Percentiles rank a stretch among this genome's conserved stretches.
Conservation (phyloP, 805 yeast genomes). For the Starmerella apis region DNA sequence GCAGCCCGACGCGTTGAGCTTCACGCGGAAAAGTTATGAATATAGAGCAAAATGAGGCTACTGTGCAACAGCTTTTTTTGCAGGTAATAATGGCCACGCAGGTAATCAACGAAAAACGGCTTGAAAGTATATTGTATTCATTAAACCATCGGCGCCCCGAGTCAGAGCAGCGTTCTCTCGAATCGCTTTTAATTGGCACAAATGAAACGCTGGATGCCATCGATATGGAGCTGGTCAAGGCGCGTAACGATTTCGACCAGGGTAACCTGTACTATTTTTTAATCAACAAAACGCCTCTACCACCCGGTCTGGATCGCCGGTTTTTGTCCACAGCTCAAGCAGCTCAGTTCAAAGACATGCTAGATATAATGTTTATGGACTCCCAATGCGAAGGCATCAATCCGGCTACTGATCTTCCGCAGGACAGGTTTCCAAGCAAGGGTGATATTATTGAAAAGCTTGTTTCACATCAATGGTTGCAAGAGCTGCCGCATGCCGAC, state of each 20-base stretch:
- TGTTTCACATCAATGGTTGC: neutral
- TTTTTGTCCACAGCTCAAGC: slow-evolving; percentile 7
- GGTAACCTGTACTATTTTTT: slow-evolving; percentile 11
- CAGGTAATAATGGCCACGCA: slow-evolving; percentile 10
- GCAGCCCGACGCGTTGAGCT: too few relatives aligned
- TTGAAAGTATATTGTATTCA: neutral
- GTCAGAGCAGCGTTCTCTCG: neutral
- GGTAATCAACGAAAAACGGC: neutral
- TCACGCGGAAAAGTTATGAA: too few relatives aligned
- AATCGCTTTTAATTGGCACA: neutral
- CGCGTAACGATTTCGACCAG: slow-evolving; percentile 15
- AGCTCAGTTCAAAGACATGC: slow-evolving; percentile 17
- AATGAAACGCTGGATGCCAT: slow-evolving; percentile 10
- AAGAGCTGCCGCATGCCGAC: neutral
- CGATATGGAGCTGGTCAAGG: slow-evolving; percentile 11
- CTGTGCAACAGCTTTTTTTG: slow-evolving; percentile 2
- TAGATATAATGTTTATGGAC: slow-evolving; percentile 12
- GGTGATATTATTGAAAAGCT: slow-evolving; percentile 1
- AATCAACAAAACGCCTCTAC: slow-evolving; percentile 5
- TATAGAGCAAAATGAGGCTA: too few relatives aligned
- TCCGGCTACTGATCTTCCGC: slow-evolving; percentile 1
- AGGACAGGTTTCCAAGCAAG: slow-evolving; percentile 6
- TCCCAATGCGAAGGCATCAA: slow-evolving; percentile 12
- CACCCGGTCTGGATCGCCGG: slow-evolving; percentile 3
- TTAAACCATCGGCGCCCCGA: slow-evolving; percentile 7